Evolutionary conservation across 768 basidiomycete species (phyloP), one percentile per base, ranked within the genome.

Genomic region (Mycena metata): DNA sequence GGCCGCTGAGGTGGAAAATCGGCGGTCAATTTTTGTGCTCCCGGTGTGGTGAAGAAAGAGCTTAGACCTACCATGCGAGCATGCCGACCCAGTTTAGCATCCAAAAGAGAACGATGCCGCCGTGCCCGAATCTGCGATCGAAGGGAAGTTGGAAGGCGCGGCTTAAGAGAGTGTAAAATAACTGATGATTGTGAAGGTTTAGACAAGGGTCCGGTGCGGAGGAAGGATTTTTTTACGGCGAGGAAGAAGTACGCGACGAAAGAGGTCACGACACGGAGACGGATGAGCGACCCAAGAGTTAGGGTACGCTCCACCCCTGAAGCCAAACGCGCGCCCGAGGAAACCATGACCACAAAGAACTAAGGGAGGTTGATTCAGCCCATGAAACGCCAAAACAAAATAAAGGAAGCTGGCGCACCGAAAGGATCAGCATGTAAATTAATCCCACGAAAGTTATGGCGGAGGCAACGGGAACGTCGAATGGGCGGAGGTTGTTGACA

Each of bases 61-160:
- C 21, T 19, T 8, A 30, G 10, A 79, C 86, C 16, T 76, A 84
- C 87, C 88, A 77, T 1, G 89, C 81, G 10, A 83, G 74, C 89
- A 91, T 91, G 41, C 81, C 85, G 36, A 81, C 46, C 81, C 83
- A 90, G 59, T 85, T 86, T 66, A 89, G 77, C 87, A 89, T 89
- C 90, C 90, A 91, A 73, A 87, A 90, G n/a, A 90, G 77, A 26
- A 90, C 65, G 66, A 91, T 89, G 0, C 90, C 90, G 1, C 76
- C 76, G 50, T 77, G 77, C 13, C 85, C 86, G 51, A 84, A 88
- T 83, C 76, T 82, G 64, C 85, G 81, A 9, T 72, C 77, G 66
- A 90, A 85, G 24, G 88, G 84, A 2, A 89, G 79, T 26, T 86
- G 83, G 76, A 91, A 51, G 5, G 50, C 50, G 5, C 50, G 30